Evolutionary conservation across 495 filamentous ascomycete genomes (phyloP).

Genomic region (Oleoguttula mirabilis): DNA sequence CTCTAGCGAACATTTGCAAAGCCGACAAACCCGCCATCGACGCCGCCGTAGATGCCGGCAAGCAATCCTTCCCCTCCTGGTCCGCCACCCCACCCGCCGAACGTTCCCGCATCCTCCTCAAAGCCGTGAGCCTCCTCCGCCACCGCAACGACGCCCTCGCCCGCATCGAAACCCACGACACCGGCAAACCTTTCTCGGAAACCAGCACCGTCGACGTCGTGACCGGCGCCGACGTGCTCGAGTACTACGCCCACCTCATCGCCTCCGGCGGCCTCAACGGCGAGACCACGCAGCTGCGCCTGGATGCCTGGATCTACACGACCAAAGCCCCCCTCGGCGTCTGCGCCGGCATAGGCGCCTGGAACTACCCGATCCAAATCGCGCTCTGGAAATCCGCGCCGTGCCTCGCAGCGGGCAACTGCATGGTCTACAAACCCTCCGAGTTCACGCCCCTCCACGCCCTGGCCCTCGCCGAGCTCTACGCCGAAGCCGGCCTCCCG

Average conservation of each 20-base stretch:
- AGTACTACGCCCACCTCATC: slow-evolving; percentile 64
- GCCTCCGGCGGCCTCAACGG: slow-evolving; percentile 58
- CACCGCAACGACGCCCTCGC: slow-evolving; percentile 60
- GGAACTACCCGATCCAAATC: slow-evolving; percentile 83
- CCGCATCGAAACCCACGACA: slow-evolving; percentile 55
- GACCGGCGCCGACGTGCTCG: slow-evolving; percentile 63
- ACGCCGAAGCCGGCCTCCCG: slow-evolving; percentile 59
- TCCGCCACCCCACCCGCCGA: slow-evolving; percentile 50
- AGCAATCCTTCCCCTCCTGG: slow-evolving; percentile 53
- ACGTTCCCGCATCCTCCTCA: slow-evolving; percentile 58
- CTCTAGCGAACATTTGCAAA: slow-evolving; percentile 50
- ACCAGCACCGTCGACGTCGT: slow-evolving; percentile 64
- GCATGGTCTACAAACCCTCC: slow-evolving; percentile 77
- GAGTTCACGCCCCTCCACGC: slow-evolving; percentile 69
- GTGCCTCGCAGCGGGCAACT: slow-evolving; percentile 71
- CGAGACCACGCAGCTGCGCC: slow-evolving; percentile 52
- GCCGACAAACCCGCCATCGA: slow-evolving; percentile 55
- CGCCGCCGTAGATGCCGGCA: slow-evolving; percentile 49
- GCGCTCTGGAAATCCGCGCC: slow-evolving; percentile 78
- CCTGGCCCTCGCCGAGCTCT: slow-evolving; percentile 55
- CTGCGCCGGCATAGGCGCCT: slow-evolving; percentile 68
- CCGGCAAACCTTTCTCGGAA: slow-evolving; percentile 63
- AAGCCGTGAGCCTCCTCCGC: slow-evolving; percentile 52
- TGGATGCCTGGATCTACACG: slow-evolving; percentile 63
- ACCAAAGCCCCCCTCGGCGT: slow-evolving; percentile 64